phyloP scores from a whole-genome alignment of 1,284 basidiomycete genomes.

The Phellopilus nigrolimitatus region DNA sequence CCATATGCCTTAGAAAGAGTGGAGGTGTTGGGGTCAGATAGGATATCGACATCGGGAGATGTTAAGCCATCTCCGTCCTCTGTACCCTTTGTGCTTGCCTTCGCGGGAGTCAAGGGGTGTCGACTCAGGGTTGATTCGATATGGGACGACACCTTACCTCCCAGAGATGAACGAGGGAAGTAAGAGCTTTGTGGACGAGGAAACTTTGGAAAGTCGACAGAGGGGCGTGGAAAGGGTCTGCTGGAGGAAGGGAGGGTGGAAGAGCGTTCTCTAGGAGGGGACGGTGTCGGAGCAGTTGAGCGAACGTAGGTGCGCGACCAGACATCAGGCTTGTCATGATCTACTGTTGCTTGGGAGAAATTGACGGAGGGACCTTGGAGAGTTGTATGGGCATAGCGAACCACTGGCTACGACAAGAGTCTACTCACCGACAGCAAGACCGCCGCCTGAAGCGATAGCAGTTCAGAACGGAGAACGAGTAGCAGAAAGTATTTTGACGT shows the following conservation, averaged over 20 bases:
- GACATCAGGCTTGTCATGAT: conserved; percentile 47
- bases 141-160: conserved; percentile 43
- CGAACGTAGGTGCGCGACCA: conserved; percentile 76
- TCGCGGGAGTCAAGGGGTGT: conserved; percentile 53
- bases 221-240: conserved; percentile 29
- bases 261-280: conserved; percentile 23
- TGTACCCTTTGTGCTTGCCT: conserved; percentile 38
- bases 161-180: conserved; percentile 36
- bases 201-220: conserved; percentile 40
- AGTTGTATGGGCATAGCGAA: conserved; percentile 2
- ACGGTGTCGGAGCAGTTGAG: conserved; percentile 37
- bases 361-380: conserved; percentile 60
- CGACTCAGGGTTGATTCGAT: conserved; percentile 47
- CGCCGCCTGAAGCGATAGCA: conserved; percentile 39
- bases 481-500: background rate
- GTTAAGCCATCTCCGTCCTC: conserved; percentile 37
- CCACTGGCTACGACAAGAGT: background rate
- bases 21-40: conserved; percentile 56
- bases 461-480: background rate
- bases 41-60: conserved; percentile 44
- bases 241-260: conserved; percentile 13
- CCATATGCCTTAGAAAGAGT: conserved; percentile 77
- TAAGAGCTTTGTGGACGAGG: conserved; percentile 25
- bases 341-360: conserved; percentile 48
- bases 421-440: conserved; percentile 63